Evolutionary conservation across 305 asterid genomes (phyloP).

Genomic region (Euphrasia arctica): DNA sequence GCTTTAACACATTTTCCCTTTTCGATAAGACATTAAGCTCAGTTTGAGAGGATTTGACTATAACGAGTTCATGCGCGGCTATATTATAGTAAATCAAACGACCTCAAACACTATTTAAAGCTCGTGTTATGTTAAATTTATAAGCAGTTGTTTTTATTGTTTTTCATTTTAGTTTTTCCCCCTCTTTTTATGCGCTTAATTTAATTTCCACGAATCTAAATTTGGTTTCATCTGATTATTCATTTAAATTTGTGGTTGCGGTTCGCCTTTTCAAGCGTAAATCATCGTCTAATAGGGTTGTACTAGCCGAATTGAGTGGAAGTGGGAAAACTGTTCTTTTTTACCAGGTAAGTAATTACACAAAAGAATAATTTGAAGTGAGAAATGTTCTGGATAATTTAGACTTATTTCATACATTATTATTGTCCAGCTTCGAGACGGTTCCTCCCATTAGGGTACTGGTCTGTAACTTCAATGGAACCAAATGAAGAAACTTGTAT

Average conservation of each 20-base stretch:
- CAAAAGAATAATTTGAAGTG: background rate
- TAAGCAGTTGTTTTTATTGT: background rate
- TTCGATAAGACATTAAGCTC: no score
- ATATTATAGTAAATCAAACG: no score
- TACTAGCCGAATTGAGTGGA: slow-evolving; percentile 64
- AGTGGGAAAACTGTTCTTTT: slow-evolving; percentile 59
- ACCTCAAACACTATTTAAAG: no score
- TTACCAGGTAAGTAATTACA: slow-evolving; percentile 41
- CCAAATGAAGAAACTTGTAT: slow-evolving; percentile 64
- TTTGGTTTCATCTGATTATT: background rate
- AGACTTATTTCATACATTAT: slow-evolving; percentile 1
- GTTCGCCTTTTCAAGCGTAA: slow-evolving; percentile 50
- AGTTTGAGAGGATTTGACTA: no score
- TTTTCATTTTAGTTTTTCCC: background rate
- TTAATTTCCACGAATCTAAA: background rate
- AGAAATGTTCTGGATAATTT: background rate
- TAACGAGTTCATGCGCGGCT: no score
- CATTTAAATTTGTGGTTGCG: slow-evolving; percentile 23
- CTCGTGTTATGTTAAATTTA: no score
- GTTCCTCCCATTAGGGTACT: slow-evolving; percentile 71
- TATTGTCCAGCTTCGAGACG: slow-evolving; percentile 58
- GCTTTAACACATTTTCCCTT: no score
- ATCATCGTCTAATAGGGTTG: slow-evolving; percentile 46
- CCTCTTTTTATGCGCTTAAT: no score
- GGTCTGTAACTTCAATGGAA: slow-evolving; percentile 64